Evolutionary conservation across 345 rosid species (phyloP), one percentile per base, ranked within the genome.

Genomic region (Bruguiera sexangula): DNA sequence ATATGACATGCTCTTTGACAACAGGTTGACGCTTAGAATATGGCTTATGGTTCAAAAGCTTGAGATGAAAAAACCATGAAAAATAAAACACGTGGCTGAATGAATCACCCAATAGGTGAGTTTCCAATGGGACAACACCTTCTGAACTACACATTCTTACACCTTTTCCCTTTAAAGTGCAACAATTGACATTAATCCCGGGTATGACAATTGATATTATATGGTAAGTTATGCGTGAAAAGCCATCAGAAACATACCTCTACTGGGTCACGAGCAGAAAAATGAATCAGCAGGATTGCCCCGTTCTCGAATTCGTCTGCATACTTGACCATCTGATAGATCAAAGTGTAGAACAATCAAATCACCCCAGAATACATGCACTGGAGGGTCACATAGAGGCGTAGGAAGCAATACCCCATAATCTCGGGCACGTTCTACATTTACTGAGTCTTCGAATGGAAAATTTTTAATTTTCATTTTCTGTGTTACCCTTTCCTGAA

Each of bases 231-330:
- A 34, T 56, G 34, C 8, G 6, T 0, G 36, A 34, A 34, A 34
- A 63, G 58, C 26, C 34, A 30, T 67, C 69, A 76, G 66, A 75
- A 69, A 67, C 76, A 67, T 78, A 92, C 99, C 87, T 88, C 84
- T 68, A 75, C 70, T 63, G 80, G 77, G 61, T 95, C 86, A 43
- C 98, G 87, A 78, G 96, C 97, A 52, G 96, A 95, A 75, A 95
- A 92, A 82, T 95, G 98, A 71, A 91, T 89, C 66, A 95, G 80
- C 80, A 92, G 85, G 74, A 95, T 88, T 58, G 96, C 88, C 82
- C 81, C 87, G 78, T 95, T 92, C 74, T 85, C 69, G 60, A 95
- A 88, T 80, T 76, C 85, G 73, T 88, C 85, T 30, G 96, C 92
- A 78, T 77, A 62, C 4, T 78, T 76, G 26, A 85, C 78, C 63